These are phyloP conservation scores for Penicillium griseofulvum DNA, from an alignment of 2,329 filamentous ascomycete species.

Conservation along the genomic window DNA sequence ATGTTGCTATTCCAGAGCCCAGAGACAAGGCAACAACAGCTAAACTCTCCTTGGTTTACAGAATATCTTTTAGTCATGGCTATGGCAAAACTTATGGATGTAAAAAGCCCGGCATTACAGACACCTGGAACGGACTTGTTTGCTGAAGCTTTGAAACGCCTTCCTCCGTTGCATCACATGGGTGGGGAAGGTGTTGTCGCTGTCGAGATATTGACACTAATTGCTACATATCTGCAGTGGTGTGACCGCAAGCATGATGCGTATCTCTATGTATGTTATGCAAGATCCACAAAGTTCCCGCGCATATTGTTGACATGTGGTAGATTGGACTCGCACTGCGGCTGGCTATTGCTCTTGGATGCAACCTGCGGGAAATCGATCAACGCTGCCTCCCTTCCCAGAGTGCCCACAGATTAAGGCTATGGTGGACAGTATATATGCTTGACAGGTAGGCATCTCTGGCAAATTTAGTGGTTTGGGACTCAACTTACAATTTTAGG, in stretches of 20 bases:
- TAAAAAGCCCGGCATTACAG: conserved; percentile 16
- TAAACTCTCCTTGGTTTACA: conserved; percentile 17
- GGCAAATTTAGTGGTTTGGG: rapidly evolving
- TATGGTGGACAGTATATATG: conserved; percentile 28
- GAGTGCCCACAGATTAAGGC: conserved; percentile 18
- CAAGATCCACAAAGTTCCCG: too few species aligned
- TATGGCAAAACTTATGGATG: conserved; percentile 25
- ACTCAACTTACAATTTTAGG: conserved; percentile 5
- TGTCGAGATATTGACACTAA: conserved; percentile 19
- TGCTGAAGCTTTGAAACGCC: conserved; percentile 16
- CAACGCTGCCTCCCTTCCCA: conserved; percentile 22
- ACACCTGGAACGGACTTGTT: conserved; percentile 18
- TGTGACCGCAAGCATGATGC: conserved; percentile 23
- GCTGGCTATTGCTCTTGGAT: conserved; percentile 20
- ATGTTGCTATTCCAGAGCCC: conserved; percentile 17
- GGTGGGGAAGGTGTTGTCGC: conserved; percentile 16
- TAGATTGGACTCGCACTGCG: conserved; percentile 21
- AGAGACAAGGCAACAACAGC: conserved; percentile 10
- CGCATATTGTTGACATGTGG: not conserved
- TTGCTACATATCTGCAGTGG: conserved; percentile 22
- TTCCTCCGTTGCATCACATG: conserved; percentile 16
- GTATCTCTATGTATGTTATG: conserved; percentile 16
- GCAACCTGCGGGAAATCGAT: conserved; percentile 14
- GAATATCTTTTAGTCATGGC: conserved; percentile 27
- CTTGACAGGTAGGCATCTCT: conserved; percentile 16